Base-by-base conservation (phyloP, 805 yeast species). In the Candida bentonensis region DNA sequence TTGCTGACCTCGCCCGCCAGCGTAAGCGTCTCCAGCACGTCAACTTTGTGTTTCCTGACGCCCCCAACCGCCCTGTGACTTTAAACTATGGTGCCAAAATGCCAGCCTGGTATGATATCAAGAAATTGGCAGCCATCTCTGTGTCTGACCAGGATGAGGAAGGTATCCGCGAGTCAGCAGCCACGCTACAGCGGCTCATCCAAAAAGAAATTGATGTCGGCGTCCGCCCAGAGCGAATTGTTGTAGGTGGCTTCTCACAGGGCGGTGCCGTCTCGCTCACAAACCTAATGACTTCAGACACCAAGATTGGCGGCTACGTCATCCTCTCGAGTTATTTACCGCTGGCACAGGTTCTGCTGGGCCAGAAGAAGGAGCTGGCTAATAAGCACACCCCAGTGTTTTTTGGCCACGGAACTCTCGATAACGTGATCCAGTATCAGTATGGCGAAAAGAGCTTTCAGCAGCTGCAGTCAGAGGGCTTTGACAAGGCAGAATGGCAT, bases 231-330 rank as follows among this genome's bases (percentile, higher is more conserved):
- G 53, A 57, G 27, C 74, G 82, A 44, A 82, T 92, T 41, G 66
- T 92, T n/a, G 67, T 92, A 46, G 97, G 97, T 27, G 98, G 98
- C 0, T 92, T 92, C 59, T 81, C 94, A 3, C 98, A 92, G 64
- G 98, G 98, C 45, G 94, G 86, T 42, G 87, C 94, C 1, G 48
- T 89, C 9, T 65, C 92, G 1, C 64, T 83, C 47, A 57, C 55
- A 22, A 48, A 59, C 4, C 50, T 60, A 1, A 28, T 54, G 17
- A 51, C 56, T 2, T 40, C 49, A 4, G 50, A 55, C 22, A 57
- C 65, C 45, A 82, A 81, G 55, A 66, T 88, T 20, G 97, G 83
- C 5, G 97, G 95, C 1, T 69, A 83, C 23, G 60, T 86, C 21
- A 74, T 78, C 0, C 63, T 89, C 41, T 82, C 95, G 1, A 96